Conservation (phyloP, 768 basidiomycete species). For the Fistulinella prunicolor region DNA sequence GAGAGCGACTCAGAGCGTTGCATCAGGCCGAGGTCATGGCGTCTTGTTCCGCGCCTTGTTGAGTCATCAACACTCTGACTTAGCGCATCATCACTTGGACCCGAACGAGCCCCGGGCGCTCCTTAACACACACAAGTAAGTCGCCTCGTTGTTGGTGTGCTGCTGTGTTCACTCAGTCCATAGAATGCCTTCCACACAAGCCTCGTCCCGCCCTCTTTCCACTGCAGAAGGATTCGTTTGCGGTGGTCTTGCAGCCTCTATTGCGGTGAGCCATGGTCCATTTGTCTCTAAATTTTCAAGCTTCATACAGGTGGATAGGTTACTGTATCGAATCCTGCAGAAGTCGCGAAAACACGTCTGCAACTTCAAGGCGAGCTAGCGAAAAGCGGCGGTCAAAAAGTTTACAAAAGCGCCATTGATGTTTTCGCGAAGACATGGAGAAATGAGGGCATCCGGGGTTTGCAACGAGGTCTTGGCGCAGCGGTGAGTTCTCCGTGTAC, state of each 20-base stretch:
- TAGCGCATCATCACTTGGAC: neutral
- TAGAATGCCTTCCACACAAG: constrained; percentile 19
- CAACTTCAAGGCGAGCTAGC: constrained; percentile 96
- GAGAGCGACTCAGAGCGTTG: constrained; percentile 3
- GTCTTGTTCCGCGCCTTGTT: too few relatives aligned
- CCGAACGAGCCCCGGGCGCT: neutral
- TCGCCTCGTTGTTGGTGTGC: neutral
- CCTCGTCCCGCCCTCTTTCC: constrained; percentile 41
- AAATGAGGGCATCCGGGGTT: constrained; percentile 86
- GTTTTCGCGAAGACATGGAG: constrained; percentile 83
- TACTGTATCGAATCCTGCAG: constrained; percentile 75
- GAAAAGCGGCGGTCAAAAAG: constrained; percentile 63
- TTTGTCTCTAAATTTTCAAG: neutral
- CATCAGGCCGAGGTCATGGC: constrained; percentile 15
- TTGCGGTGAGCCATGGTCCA: constrained; percentile 55
- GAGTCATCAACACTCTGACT: too few relatives aligned
- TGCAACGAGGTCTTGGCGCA: constrained; percentile 88
- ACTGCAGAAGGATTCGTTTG: constrained; percentile 82
- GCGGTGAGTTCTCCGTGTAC: constrained; percentile 55
- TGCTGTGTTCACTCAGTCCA: too few relatives aligned
- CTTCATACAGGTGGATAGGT: constrained; percentile 45
- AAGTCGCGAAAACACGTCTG: constrained; percentile 84
- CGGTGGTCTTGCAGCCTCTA: constrained; percentile 89
- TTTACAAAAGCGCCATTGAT: constrained; percentile 89
- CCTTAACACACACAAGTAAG: neutral